Base-by-base conservation (phyloP, 495 filamentous ascomycete genomes). In the Cercophora samala region DNA sequence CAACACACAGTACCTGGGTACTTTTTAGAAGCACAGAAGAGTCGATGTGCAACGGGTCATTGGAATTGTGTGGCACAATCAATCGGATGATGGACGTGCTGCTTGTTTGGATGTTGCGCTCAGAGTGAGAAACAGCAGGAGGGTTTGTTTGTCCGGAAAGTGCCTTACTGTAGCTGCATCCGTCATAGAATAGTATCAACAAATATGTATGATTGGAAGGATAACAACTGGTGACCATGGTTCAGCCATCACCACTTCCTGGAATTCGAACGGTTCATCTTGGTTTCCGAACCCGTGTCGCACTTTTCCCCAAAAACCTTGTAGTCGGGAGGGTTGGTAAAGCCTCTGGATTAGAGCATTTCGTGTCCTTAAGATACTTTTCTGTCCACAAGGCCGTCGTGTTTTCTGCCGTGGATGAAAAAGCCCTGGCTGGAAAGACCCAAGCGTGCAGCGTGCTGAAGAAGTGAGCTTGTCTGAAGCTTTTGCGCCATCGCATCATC, bases 401-500 rank as follows among this genome's bases (percentile, higher is more conserved):
- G n/a, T 15, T 4, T 8, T 56, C 13, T 9, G n/a, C n/a, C 5
- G n/a, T 56, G 53, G 4, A 22, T 56, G 53, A 19, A 56, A 23
- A 21, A 19, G 53, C 53, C 13, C 37, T 46, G 37, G 37, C 37
- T 46, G 37, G 37, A 17, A 46, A 8, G 8, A 11, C 37, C 11
- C 8, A 46, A 18, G 29, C 29, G 29, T 46, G 37, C 37, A 29
- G 26, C 15, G 13, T 46, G 37, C 37, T 46, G 37, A 46, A 46
- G 53, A 56, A 56, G 18, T 18, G 52, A 54, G 17, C 29, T 4
- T 32, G 3, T 32, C 37, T 13, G 53, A 56, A 56, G 53, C 53
- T 56, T 56, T 56, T 22, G 53, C n/a, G n/a, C 53, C 53, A 56
- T 56, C 3, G 53, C 53, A 56, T 56, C 53, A 56, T 56, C 53